Percentiles rank a stretch among this genome's conserved stretches.
Conservation (phyloP, 2,329 filamentous ascomycete genomes). For the Aspergillus sp. region DNA sequence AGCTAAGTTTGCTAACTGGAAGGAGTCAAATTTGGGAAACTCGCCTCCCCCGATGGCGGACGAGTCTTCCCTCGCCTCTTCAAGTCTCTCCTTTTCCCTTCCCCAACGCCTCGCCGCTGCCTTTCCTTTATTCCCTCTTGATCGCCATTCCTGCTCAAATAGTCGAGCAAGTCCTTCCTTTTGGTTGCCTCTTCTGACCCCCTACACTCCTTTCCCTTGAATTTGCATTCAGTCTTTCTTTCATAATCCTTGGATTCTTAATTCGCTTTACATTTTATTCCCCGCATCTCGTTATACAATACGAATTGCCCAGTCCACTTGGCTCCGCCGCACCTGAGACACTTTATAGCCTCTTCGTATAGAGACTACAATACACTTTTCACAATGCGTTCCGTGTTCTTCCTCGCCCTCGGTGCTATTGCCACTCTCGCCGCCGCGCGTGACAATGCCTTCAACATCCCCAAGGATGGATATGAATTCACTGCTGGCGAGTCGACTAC, state of each 20-base stretch:
- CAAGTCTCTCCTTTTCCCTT: slow-evolving; percentile 3
- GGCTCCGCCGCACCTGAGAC: slow-evolving; percentile 5
- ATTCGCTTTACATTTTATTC: slow-evolving; percentile 1
- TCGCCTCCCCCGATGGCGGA: slow-evolving; percentile 6
- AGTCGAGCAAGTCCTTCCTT: slow-evolving; percentile 11
- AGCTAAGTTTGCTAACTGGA: not conserved
- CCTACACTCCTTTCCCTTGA: slow-evolving; percentile 3
- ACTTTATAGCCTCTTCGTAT: slow-evolving; percentile 3
- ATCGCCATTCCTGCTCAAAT: slow-evolving; percentile 13
- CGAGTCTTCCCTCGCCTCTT: slow-evolving; percentile 2
- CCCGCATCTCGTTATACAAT: slow-evolving; percentile 5
- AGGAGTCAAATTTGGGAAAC: not conserved
- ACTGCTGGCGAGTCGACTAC: slow-evolving; percentile 47
- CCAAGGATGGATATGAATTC: slow-evolving; percentile 43
- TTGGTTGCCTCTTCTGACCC: slow-evolving; percentile 3
- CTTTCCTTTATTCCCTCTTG: slow-evolving; percentile 9
- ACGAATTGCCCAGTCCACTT: slow-evolving; percentile 1
- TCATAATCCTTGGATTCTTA: not conserved
- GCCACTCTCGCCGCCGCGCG: slow-evolving; percentile 45
- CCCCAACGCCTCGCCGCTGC: slow-evolving; percentile 11
- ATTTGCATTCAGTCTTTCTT: slow-evolving; percentile 1
- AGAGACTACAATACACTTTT: slow-evolving; percentile 9
- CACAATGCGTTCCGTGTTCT: slow-evolving; percentile 49
- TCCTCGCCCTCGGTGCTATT: slow-evolving; percentile 45
- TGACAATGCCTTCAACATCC: slow-evolving; percentile 52